Evolutionary conservation across 2,329 filamentous ascomycete genomes (phyloP).

Genomic region (Trichoderma sp.): DNA sequence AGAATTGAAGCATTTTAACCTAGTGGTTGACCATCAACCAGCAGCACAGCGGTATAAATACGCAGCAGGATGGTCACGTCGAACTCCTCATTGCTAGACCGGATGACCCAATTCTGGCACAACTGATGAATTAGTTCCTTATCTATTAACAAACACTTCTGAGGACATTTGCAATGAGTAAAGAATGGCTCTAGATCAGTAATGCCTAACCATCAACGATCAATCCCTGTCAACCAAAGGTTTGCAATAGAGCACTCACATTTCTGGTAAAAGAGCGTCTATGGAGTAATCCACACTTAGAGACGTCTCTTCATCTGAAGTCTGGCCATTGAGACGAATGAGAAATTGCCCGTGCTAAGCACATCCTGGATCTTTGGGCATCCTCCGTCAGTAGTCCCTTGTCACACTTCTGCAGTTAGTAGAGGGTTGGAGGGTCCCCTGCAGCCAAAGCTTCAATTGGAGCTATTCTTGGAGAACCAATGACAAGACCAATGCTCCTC

Average conservation of each 20-base stretch:
- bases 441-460: not conserved
- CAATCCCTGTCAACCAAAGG: not conserved
- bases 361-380: not conserved
- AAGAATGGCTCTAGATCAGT: not conserved
- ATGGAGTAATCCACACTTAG: not conserved
- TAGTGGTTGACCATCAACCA: not conserved
- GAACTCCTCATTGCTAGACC: not conserved
- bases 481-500: not conserved
- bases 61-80: not conserved
- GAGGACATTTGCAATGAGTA: not conserved
- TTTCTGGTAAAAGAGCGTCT: not conserved
- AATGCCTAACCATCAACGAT: not conserved
- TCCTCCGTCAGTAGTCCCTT: not conserved
- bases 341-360: not conserved
- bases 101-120: not conserved
- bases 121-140: not conserved
- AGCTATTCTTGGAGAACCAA: not conserved
- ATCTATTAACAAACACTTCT: not conserved
- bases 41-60: not conserved
- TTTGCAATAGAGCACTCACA: not conserved
- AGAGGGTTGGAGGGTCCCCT: not conserved
- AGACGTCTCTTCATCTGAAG: not conserved
- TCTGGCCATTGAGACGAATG: not conserved
- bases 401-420: not conserved
- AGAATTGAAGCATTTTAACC: not conserved